Evolutionary conservation across 345 rosid genomes (phyloP).

Genomic region (Corchorus olitorius): DNA sequence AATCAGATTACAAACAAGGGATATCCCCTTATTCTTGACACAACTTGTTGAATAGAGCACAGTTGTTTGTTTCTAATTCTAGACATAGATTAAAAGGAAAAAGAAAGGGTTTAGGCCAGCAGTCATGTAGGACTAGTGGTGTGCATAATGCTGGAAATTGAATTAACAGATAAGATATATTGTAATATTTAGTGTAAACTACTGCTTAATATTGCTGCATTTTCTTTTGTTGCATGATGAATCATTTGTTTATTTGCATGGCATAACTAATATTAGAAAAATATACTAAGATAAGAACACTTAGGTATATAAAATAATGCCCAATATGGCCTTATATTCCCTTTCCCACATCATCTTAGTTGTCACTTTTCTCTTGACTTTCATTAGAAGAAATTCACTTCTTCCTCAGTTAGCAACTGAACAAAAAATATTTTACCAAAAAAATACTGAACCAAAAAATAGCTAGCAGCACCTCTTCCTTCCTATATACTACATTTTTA

Average conservation of each 20-base stretch:
- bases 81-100: neutral
- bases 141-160: neutral
- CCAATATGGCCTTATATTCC: neutral
- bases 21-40: too few relatives aligned
- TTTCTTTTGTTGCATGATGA: neutral
- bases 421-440: too few relatives aligned
- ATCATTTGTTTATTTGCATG: neutral
- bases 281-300: too few relatives aligned
- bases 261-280: neutral
- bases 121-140: neutral
- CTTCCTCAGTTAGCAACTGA: neutral
- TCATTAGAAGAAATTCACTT: neutral
- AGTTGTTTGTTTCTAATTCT: neutral
- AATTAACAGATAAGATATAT: neutral
- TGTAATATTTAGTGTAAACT: neutral
- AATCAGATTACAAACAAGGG: too few relatives aligned
- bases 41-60: too few relatives aligned
- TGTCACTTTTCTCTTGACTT: slow-evolving; percentile 9
- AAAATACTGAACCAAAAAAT: too few relatives aligned
- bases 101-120: neutral
- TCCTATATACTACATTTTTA: too few relatives aligned
- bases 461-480: neutral
- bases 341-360: slow-evolving; percentile 2
- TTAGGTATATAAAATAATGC: too few relatives aligned
- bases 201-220: neutral